A percentile compares a stretch with the other conserved stretches of the same genome.
Evolutionary conservation across 805 yeast species (phyloP).

Genomic region (Brettanomyces nanus): DNA sequence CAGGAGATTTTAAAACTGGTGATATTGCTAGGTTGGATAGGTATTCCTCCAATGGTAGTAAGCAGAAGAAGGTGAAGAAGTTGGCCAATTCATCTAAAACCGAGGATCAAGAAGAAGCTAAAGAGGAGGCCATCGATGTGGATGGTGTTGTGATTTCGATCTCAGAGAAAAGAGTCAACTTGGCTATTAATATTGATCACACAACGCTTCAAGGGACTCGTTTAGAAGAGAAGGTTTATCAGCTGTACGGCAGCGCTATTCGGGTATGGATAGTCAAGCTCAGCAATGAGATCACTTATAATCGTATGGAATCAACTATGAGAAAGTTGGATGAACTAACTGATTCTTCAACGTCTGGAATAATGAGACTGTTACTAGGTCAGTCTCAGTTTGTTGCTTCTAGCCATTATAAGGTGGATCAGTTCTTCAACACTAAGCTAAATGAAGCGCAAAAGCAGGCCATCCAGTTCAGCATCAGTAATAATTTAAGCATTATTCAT

Average conservation of each 20-base stretch:
- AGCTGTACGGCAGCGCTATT: conserved; percentile 33
- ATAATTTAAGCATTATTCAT: conserved; percentile 49
- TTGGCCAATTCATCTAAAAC: conserved; percentile 25
- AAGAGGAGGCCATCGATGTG: conserved; percentile 22
- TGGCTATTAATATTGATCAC: conserved; percentile 51
- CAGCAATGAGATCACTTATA: conserved; percentile 62
- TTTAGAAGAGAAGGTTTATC: conserved; percentile 41
- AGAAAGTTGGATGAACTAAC: conserved; percentile 48
- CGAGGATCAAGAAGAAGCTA: conserved; percentile 16
- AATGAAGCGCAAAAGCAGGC: conserved; percentile 73
- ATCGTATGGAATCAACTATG: conserved; percentile 73
- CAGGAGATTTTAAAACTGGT: conserved; percentile 58
- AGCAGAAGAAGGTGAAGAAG: conserved; percentile 13
- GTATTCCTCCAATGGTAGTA: conserved; percentile 17
- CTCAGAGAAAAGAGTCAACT: conserved; percentile 34
- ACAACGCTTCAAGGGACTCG: conserved; percentile 22
- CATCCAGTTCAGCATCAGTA: conserved; percentile 56
- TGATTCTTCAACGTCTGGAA: conserved; percentile 24
- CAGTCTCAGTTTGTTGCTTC: conserved; percentile 26
- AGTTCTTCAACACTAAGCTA: conserved; percentile 36
- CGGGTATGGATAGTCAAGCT: conserved; percentile 64
- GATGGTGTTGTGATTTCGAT: conserved; percentile 64
- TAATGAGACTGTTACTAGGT: conserved; percentile 43
- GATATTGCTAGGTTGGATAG: conserved; percentile 64
- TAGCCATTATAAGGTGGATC: conserved; percentile 8